Evolutionary conservation across 2,329 filamentous ascomycete genomes (phyloP).

Genomic region (Graphilbum sp.): DNA sequence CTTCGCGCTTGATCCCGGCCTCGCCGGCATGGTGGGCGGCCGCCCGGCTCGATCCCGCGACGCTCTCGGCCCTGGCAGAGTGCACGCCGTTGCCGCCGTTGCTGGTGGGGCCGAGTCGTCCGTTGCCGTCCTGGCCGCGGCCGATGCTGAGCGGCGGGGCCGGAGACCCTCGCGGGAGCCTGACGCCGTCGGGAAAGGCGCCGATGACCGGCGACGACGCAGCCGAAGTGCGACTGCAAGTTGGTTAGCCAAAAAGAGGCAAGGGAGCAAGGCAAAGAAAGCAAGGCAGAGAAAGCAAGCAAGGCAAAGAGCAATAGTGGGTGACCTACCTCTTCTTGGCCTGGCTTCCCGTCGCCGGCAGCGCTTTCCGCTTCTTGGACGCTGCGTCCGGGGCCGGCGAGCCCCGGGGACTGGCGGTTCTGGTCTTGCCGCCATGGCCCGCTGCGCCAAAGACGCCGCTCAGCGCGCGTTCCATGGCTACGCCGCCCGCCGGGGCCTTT

Average conservation of each 20-base stretch:
- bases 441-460: conserved; percentile 33
- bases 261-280: neutral
- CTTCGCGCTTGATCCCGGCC: neutral
- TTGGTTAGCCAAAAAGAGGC: conserved; percentile 1
- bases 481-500: conserved; percentile 35
- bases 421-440: conserved; percentile 31
- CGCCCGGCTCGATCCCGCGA: no score
- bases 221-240: conserved; percentile 33
- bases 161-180: conserved; percentile 37
- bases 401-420: conserved; percentile 48
- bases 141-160: conserved; percentile 29
- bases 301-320: no score
- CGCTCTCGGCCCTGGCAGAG: no score
- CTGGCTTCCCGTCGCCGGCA: conserved; percentile 48
- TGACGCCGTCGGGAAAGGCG: conserved; percentile 46
- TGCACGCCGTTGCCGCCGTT: no score
- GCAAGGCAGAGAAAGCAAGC: no score
- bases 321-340: conserved; percentile 56
- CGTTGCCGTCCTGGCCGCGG: neutral
- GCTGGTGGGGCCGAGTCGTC: neutral
- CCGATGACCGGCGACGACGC: conserved; percentile 62
- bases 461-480: conserved; percentile 51
- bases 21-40: no score
- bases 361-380: conserved; percentile 57
- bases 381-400: conserved; percentile 48